A percentile compares a stretch with the other conserved stretches of the same genome.
These are phyloP conservation scores for Salix udensis DNA, from an alignment of 345 rosid genomes.

Conservation along the genomic window DNA sequence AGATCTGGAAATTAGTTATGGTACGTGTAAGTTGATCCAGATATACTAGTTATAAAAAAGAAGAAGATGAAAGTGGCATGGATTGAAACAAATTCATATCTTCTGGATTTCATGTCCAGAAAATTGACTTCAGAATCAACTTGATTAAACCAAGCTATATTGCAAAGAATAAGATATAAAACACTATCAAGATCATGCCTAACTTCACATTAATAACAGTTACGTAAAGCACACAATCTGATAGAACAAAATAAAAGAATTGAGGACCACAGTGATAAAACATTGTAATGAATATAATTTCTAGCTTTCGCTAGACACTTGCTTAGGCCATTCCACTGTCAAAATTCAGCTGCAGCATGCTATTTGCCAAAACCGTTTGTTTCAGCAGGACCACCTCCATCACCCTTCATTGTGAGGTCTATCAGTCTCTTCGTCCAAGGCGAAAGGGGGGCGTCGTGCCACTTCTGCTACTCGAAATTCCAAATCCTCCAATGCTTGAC, in stretches of 20 bases:
- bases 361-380: background rate
- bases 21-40: too few species aligned
- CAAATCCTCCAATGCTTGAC: constrained; percentile 29
- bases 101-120: background rate
- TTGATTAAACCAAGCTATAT: background rate
- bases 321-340: background rate
- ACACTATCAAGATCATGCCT: background rate
- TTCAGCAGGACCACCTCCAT: background rate
- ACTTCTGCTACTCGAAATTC: constrained; percentile 22
- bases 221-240: background rate
- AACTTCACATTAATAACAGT: constrained; percentile 1
- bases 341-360: constrained; percentile 3
- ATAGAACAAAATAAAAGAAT: background rate
- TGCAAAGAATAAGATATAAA: background rate
- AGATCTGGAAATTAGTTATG: too few species aligned
- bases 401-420: constrained; percentile 6
- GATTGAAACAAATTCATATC: background rate
- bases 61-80: too few species aligned
- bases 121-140: background rate
- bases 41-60: too few species aligned
- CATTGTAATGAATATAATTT: background rate
- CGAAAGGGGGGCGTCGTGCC: background rate
- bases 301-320: background rate
- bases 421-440: constrained; percentile 8
- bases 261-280: background rate